A percentile compares a stretch with the other conserved stretches of the same genome.
Conservation (phyloP, 495 filamentous ascomycete genomes). For the Talaromyces nanjingensis region DNA sequence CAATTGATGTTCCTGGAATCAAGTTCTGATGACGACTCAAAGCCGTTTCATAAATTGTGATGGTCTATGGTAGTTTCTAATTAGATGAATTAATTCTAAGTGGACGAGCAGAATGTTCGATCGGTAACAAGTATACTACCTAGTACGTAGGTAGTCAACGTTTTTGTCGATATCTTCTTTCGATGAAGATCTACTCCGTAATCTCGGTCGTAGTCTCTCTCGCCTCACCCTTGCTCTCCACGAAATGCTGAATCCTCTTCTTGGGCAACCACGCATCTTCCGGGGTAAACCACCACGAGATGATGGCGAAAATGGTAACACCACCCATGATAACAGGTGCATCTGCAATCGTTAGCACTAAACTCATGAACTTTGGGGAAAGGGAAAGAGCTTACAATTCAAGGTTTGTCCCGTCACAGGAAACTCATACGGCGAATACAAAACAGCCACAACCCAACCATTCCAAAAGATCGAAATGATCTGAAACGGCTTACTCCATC, state of each 20-base stretch:
- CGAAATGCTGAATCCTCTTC: constrained; percentile 36
- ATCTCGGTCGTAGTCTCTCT: constrained; percentile 5
- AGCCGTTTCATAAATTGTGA: neutral
- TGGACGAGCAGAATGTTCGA: neutral
- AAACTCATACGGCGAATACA: constrained; percentile 41
- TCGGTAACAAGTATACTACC: neutral
- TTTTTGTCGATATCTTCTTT: neutral
- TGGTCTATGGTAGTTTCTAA: neutral
- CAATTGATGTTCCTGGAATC: too few species aligned
- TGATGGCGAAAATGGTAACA: constrained; percentile 40
- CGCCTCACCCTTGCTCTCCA: constrained; percentile 33
- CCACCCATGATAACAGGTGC: constrained; percentile 43
- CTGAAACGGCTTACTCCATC: constrained; percentile 41
- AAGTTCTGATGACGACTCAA: too few species aligned
- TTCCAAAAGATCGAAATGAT: constrained; percentile 44
- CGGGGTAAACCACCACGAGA: constrained; percentile 42
- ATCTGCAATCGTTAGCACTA: constrained; percentile 18
- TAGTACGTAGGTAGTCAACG: neutral
- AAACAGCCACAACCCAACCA: constrained; percentile 41
- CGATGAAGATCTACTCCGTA: neutral
- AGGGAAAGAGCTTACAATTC: constrained; percentile 30
- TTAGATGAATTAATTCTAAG: neutral
- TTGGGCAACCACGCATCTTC: constrained; percentile 39
- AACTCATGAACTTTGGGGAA: neutral
- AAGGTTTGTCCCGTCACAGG: constrained; percentile 38